Evolutionary conservation across 1,284 basidiomycete species (phyloP), one percentile per base, ranked within the genome.

Genomic region (Moesziomyces sp.): DNA sequence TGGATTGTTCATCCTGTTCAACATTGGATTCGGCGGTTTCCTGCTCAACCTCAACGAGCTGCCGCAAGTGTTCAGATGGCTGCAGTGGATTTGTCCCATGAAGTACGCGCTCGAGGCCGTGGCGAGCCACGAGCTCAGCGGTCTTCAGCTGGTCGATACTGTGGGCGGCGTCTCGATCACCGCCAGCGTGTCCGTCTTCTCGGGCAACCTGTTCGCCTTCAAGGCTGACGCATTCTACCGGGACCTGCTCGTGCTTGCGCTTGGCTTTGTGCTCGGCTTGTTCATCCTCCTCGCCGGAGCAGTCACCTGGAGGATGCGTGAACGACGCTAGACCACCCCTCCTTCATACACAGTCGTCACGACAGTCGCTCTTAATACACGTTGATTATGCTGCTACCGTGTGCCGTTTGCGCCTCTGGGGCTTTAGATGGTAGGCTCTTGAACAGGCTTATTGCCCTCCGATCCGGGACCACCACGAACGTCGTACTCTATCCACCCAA

Each of bases 71-170:
- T 63, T 80, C n/a, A 38, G 61, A 21, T 80, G 79, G 79, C 42
- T 80, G 21, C 69, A 74, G 55, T 80, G 73, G 72, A 55, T 80
- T 21, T 69, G 58, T 19, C 70, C 69, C 13, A 68, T 77, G 57
- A 78, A 77, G 69, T 80, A 71, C 46, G 77, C 77, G 19, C 53
- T 80, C 44, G 79, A 80, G 57, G 79, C 77, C 23, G 75, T 79
- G 30, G 73, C 74, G 11, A 54, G 43, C 16, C 70, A 77, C 55
- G 72, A 80, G 54, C 35, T 80, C 18, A 26, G 50, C 13, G 77
- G 72, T 0, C 52, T 80, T 26, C 50, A 69, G 58, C 51, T 80
- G 51, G 47, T 67, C 1, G 79, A 80, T 46, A 74, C 18, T 0
- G 69, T 70, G 0, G 66, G 54, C 16, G 72, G 72, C 8, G 67